phyloP scores from a whole-genome alignment of 768 basidiomycete genomes.

The Trametes meyenii region DNA sequence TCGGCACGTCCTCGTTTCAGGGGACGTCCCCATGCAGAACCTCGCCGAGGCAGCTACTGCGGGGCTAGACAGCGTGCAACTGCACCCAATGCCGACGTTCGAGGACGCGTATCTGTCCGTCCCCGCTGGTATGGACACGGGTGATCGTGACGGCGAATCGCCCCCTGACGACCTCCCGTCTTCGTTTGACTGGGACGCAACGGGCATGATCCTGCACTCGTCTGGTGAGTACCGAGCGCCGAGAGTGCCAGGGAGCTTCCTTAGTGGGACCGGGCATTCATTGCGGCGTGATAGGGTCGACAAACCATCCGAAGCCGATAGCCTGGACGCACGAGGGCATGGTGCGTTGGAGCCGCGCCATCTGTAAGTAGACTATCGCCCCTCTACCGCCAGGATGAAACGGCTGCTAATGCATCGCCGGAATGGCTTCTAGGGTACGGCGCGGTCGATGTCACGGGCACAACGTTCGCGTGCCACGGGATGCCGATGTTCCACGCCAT shows the following conservation, averaged over 20 bases:
- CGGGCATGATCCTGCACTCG: conserved; percentile 18
- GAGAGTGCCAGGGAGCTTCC: background rate
- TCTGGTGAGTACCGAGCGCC: conserved; percentile 14
- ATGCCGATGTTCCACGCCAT: conserved; percentile 22
- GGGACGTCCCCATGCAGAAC: too few species aligned
- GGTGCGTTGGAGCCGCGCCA: too few species aligned
- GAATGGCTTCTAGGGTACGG: background rate
- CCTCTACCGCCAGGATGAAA: too few species aligned
- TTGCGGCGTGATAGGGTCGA: conserved; percentile 32
- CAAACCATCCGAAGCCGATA: conserved; percentile 37
- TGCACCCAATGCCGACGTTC: too few species aligned
- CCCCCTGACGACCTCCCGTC: background rate
- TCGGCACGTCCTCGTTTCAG: too few species aligned
- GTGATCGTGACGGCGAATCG: conserved; percentile 1
- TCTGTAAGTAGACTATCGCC: too few species aligned
- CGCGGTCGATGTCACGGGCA: background rate
- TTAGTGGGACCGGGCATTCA: background rate
- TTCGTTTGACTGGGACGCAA: background rate
- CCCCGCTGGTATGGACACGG: conserved; percentile 27
- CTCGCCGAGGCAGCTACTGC: too few species aligned
- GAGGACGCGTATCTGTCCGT: conserved; percentile 22
- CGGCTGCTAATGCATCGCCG: too few species aligned
- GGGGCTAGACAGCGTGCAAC: too few species aligned
- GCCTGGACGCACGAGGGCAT: too few species aligned
- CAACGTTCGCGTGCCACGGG: conserved; percentile 9